Evolutionary conservation across 1,284 basidiomycete species (phyloP), one percentile per base, ranked within the genome.

Genomic region (Malassezia cuniculi): DNA sequence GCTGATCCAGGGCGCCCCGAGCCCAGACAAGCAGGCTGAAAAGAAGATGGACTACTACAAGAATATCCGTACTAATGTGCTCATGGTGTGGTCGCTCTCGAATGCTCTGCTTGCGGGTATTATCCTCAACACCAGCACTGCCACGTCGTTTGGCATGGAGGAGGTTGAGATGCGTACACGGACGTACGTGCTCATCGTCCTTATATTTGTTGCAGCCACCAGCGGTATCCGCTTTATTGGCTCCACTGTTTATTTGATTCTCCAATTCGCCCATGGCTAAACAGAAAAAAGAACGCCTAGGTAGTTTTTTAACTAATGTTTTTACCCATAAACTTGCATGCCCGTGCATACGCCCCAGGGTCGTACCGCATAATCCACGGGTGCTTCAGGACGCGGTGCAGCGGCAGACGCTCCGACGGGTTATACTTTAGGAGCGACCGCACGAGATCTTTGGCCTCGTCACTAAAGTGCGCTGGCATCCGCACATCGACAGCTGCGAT

Each of bases 301-400:
- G 22, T 6, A 24, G 11, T 11, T n/a, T n/a, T n/a, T 24, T 11
- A 24, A 6, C 22, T 3, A 9, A 9, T 4, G 2, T 7, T 4
- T 26, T 4, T 54, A 34, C 52, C 52, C 3, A 24, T 10, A 18
- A 47, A 32, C 15, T 53, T 31, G 9, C 50, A 51, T 4, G 58
- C 58, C 6, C 58, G 49, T 6, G 48, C 39, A 33, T 41, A 51
- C 5, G 58, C 57, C 17, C 54, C 42, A 3, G 58, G 62, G 34
- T 71, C 68, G 47, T 90, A 80, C 67, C 78, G 83, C 46, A 82
- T 73, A 49, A 99, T 81, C 90, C 93, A 99, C 7, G 89, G 86
- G 61, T 95, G 93, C 7, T 72, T 71, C 27, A 81, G 73, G 20
- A 94, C 90, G 18, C 90, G 79, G 1, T 71, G 69, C 8, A 97